Percentiles rank a stretch among this genome's conserved stretches.
These are phyloP conservation scores for Neurospora tetraspora DNA, from an alignment of 495 filamentous ascomycete genomes.

Conservation along the genomic window DNA sequence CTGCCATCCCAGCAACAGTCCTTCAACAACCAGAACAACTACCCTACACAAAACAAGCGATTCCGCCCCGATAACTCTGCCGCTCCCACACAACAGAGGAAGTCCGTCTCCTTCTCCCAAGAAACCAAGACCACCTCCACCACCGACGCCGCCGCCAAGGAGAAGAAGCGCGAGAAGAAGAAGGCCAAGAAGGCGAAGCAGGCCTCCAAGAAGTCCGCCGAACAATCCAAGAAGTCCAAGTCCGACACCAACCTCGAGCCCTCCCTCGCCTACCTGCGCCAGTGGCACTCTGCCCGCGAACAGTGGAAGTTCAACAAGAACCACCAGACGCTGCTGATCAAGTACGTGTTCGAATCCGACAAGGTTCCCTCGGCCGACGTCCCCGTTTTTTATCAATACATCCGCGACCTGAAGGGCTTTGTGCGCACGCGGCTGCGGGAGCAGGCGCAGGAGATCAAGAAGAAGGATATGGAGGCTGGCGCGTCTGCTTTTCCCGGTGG, in stretches of 20 bases:
- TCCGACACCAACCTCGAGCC: conserved; percentile 40
- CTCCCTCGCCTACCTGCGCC: conserved; percentile 61
- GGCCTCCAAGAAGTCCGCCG: neutral
- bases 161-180: conserved; percentile 27
- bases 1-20: conserved; percentile 2
- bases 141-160: conserved; percentile 11
- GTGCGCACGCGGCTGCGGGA: conserved; percentile 54
- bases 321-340: conserved; percentile 70
- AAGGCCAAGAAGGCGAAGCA: conserved; percentile 25
- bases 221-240: conserved; percentile 1
- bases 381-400: conserved; percentile 54
- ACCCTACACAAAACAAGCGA: conserved; percentile 22
- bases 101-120: conserved; percentile 70
- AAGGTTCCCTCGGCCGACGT: conserved; percentile 55
- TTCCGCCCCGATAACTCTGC: conserved; percentile 8
- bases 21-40: conserved; percentile 9
- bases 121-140: conserved; percentile 47
- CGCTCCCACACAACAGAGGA: conserved; percentile 24
- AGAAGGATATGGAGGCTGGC: conserved; percentile 38
- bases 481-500: conserved; percentile 27
- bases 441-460: conserved; percentile 45
- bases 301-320: conserved; percentile 93
- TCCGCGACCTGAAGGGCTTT: conserved; percentile 60
- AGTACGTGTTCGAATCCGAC: conserved; percentile 62
- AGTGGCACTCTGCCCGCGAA: conserved; percentile 53